These are phyloP conservation scores for Sarocladium strictum DNA, from an alignment of 2,329 filamentous ascomycete species.

Conservation along the genomic window DNA sequence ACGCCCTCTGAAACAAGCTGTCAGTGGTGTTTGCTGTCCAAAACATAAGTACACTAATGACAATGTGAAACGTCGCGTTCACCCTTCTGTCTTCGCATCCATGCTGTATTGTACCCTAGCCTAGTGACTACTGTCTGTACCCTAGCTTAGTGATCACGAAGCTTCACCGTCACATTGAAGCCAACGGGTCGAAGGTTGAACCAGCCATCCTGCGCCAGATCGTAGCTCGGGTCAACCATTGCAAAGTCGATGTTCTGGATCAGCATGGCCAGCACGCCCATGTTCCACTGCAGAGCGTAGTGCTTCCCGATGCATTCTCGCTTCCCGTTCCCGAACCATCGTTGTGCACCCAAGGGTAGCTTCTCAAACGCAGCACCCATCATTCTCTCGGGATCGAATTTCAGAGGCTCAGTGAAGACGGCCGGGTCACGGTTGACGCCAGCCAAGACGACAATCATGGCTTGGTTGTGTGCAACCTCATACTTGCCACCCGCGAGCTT, in stretches of 20 bases:
- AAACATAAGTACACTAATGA: no score
- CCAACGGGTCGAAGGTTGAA: conserved; percentile 45
- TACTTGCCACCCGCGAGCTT: conserved; percentile 43
- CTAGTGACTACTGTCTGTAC: no score
- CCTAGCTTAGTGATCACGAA: not conserved
- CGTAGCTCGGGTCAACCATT: conserved; percentile 31
- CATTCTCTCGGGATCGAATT: conserved; percentile 44
- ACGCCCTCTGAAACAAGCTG: conserved; percentile 16
- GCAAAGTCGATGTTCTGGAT: conserved; percentile 41
- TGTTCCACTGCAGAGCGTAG: conserved; percentile 41
- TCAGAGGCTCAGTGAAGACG: conserved; percentile 40
- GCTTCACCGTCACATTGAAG: conserved; percentile 37
- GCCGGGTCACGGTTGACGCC: conserved; percentile 43
- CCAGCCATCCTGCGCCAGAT: conserved; percentile 42
- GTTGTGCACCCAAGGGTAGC: conserved; percentile 39
- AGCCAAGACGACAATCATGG: conserved; percentile 43
- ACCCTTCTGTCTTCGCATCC: no score
- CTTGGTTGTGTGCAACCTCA: conserved; percentile 40
- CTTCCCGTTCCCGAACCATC: conserved; percentile 48
- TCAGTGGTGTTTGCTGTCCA: no score
- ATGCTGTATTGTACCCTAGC: no score
- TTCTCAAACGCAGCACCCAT: conserved; percentile 36
- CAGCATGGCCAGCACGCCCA: conserved; percentile 35
- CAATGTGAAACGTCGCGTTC: no score
- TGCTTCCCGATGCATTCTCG: conserved; percentile 45